phyloP scores from a whole-genome alignment of 306 rosid genomes.

The Begonia loranthoides region DNA sequence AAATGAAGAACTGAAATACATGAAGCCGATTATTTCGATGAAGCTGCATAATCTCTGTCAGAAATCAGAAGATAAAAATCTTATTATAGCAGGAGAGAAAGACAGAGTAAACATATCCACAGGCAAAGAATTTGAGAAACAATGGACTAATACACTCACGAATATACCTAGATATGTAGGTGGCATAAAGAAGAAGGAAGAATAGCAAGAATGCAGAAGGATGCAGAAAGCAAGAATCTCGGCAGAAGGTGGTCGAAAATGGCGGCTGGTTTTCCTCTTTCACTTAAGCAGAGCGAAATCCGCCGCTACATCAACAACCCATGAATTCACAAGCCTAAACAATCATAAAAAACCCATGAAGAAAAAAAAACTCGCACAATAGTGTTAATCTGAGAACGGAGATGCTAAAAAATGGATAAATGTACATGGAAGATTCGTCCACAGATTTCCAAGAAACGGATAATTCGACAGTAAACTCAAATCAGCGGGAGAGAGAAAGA shows the following conservation, averaged over 20 bases:
- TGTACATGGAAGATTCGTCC: conserved; percentile 45
- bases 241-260: conserved; percentile 24
- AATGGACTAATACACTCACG: conserved; percentile 16
- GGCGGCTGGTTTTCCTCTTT: conserved; percentile 27
- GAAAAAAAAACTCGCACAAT: not conserved
- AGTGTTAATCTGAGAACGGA: not conserved
- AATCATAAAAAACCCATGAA: not conserved
- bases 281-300: conserved; percentile 5
- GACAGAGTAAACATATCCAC: conserved; percentile 9
- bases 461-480: too few species aligned
- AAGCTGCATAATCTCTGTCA: not conserved
- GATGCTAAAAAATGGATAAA: too few species aligned
- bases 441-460: conserved; percentile 42
- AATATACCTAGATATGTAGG: conserved; percentile 44
- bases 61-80: not conserved
- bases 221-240: conserved; percentile 41
- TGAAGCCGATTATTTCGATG: not conserved
- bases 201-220: conserved; percentile 53
- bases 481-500: too few species aligned
- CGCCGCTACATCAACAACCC: conserved; percentile 73
- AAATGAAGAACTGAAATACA: too few species aligned
- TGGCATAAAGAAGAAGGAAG: conserved; percentile 58
- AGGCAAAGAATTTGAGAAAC: conserved; percentile 19
- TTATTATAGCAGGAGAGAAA: not conserved
- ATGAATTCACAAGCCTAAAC: conserved; percentile 52